Percentiles rank a stretch among this genome's conserved stretches.
Evolutionary conservation across 768 basidiomycete genomes (phyloP).

Genomic region (Hypholoma fasciculare): DNA sequence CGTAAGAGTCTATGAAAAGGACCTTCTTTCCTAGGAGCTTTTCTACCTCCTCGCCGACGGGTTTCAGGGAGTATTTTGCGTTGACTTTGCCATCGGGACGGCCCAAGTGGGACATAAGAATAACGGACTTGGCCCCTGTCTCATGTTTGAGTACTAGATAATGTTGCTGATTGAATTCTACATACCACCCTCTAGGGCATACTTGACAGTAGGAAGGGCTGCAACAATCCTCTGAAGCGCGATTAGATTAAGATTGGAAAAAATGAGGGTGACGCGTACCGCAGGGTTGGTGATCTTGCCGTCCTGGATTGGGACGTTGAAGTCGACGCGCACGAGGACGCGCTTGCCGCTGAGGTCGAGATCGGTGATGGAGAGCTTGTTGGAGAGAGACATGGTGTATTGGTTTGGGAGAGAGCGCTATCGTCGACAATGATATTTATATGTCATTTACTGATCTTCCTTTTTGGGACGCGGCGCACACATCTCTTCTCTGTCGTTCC

Average conservation of each 20-base stretch:
- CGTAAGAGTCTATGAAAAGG: conserved; percentile 81
- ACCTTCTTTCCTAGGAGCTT: conserved; percentile 72
- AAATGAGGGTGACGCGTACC: conserved; percentile 47
- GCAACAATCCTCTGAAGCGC: conserved; percentile 86
- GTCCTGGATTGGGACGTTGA: conserved; percentile 92
- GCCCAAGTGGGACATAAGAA: conserved; percentile 98
- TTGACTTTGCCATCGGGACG: conserved; percentile 93
- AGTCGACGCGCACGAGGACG: conserved; percentile 93
- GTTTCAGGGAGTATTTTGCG: conserved; percentile 87
- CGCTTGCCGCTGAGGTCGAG: conserved; percentile 84
- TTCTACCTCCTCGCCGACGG: conserved; percentile 80
- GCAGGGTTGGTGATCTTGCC: conserved; percentile 96
- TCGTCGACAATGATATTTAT: conserved; percentile 21
- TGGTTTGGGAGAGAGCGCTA: conserved; percentile 17
- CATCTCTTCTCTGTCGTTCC: neutral
- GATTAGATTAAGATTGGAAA: conserved; percentile 13
- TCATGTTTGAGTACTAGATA: conserved; percentile 13
- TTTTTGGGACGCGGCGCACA: conserved; percentile 13
- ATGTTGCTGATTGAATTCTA: conserved; percentile 19
- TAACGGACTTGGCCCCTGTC: conserved; percentile 76
- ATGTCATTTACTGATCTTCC: conserved; percentile 13
- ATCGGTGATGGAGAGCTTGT: conserved; percentile 93
- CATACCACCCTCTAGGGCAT: conserved; percentile 81
- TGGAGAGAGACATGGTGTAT: conserved; percentile 85
- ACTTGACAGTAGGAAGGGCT: conserved; percentile 92